These are phyloP conservation scores for Fraxinus nigra DNA, from an alignment of 305 asterid genomes.

Conservation along the genomic window DNA sequence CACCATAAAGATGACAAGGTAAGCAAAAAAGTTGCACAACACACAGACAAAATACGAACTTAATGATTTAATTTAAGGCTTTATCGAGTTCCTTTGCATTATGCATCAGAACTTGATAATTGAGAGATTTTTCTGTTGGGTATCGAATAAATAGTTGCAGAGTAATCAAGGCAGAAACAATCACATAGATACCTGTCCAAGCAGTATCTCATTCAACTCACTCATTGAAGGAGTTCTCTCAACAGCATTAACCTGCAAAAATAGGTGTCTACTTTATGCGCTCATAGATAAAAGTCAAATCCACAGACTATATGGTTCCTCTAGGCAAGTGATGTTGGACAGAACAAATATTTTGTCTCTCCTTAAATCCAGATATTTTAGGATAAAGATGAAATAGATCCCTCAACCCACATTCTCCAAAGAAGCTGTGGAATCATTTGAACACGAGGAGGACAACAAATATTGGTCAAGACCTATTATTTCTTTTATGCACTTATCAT, in stretches of 20 bases:
- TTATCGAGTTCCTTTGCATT: neutral
- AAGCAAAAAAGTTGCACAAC: neutral
- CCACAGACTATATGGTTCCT: constrained; percentile 14
- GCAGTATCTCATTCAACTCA: constrained; percentile 90
- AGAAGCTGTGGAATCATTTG: neutral
- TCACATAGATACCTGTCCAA: constrained; percentile 75
- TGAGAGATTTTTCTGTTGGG: neutral
- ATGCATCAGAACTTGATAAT: neutral
- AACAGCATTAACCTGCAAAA: constrained; percentile 80
- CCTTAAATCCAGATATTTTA: neutral
- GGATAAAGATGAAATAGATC: neutral
- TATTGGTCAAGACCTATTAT: neutral
- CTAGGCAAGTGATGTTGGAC: neutral
- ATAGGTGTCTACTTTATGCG: constrained; percentile 23
- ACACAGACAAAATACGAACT: neutral
- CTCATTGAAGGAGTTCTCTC: constrained; percentile 99
- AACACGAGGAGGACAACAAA: neutral
- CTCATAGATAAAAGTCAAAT: constrained; percentile 13
- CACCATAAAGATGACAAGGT: neutral
- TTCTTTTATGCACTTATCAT: neutral
- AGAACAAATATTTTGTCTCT: neutral
- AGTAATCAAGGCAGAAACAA: constrained; percentile 21
- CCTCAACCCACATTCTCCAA: neutral
- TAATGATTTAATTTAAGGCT: neutral
- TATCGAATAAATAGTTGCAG: neutral